These are phyloP conservation scores for Bauhinia variegata DNA, from an alignment of 306 rosid genomes.

Conservation along the genomic window DNA sequence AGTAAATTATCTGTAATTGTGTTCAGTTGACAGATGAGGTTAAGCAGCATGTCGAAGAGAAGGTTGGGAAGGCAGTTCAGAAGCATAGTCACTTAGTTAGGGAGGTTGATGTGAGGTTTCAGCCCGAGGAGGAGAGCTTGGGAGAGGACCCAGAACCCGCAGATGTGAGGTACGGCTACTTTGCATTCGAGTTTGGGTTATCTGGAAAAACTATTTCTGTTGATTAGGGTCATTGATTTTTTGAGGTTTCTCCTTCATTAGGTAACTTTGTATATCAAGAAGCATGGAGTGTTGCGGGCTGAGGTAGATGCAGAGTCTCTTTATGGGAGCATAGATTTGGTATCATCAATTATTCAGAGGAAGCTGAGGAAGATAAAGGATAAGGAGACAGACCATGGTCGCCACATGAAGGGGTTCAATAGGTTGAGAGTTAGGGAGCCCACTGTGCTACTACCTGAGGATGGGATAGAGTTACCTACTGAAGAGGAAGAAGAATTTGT, in stretches of 20 bases:
- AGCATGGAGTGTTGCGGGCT: conserved; percentile 88
- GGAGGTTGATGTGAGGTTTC: conserved; percentile 93
- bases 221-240: conserved; percentile 7
- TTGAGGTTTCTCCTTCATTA: conserved; percentile 27
- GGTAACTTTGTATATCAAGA: conserved; percentile 83
- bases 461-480: conserved; percentile 42
- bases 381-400: conserved; percentile 83
- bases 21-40: conserved; percentile 70
- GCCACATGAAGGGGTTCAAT: conserved; percentile 92
- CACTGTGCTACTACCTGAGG: conserved; percentile 27
- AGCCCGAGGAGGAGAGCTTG: conserved; percentile 85
- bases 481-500: conserved; percentile 52
- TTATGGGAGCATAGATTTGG: conserved; percentile 84
- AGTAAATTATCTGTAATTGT: conserved; percentile 3
- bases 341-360: conserved; percentile 84
- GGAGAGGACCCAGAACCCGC: conserved; percentile 76
- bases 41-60: conserved; percentile 85
- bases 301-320: conserved; percentile 86
- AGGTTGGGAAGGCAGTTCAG: conserved; percentile 80
- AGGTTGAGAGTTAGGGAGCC: conserved; percentile 72
- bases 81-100: conserved; percentile 87
- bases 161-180: conserved; percentile 69
- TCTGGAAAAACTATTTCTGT: not conserved
- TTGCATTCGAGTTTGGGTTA: conserved; percentile 15
- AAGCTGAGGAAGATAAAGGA: conserved; percentile 96